Base-by-base conservation (phyloP, 192 early-diverging fungal species). In the Radiomyces spectabilis region DNA sequence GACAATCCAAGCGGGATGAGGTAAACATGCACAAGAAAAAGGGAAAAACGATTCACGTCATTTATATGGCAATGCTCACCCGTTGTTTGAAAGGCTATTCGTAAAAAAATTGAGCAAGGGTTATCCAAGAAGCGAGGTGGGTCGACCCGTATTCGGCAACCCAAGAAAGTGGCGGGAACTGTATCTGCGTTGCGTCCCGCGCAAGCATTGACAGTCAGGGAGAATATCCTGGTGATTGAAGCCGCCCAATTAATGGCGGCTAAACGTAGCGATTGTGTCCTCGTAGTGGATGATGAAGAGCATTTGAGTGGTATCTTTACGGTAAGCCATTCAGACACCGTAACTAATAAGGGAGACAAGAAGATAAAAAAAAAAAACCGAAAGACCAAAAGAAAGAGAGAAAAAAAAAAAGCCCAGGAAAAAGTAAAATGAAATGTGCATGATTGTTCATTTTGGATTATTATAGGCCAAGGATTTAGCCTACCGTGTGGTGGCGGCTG, bases 201-300 rank as follows among this genome's bases (percentile, higher is more conserved):
- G 1, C 73, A 82, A 5, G 87, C 88, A 24, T 73, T 93, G 59
- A 89, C 86, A 2, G 76, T 85, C 44, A 78, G 77, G 41, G 77
- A 84, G 29, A 75, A 68, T 29, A 73, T 84, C 49, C 59, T 73
- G 18, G 76, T 85, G 34, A 73, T 80, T 29, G 84, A 86, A 62
- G 84, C 82, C 0, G 80, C 84, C 25, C 89, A 89, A 68, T 72
- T 89, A 61, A 98, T 98, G 95, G 94, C 95, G 15, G 95, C 95
- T 8, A 97, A 97, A 68, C 78, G 94, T 19, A 84, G 85, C 7
- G 95, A 98, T 65, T 91, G 90, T 63, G 91, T 98, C 35, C 76
- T 98, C 7, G 86, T 96, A 27, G 87, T 96, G 15, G 87, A 94
- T 59, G 81, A 85, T 19, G 85, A 95, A 29, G 91, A 93, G 63